Percentiles rank a stretch among this genome's conserved stretches.
These are phyloP conservation scores for Laguncularia racemosa DNA, from an alignment of 345 rosid genomes.

Conservation along the genomic window DNA sequence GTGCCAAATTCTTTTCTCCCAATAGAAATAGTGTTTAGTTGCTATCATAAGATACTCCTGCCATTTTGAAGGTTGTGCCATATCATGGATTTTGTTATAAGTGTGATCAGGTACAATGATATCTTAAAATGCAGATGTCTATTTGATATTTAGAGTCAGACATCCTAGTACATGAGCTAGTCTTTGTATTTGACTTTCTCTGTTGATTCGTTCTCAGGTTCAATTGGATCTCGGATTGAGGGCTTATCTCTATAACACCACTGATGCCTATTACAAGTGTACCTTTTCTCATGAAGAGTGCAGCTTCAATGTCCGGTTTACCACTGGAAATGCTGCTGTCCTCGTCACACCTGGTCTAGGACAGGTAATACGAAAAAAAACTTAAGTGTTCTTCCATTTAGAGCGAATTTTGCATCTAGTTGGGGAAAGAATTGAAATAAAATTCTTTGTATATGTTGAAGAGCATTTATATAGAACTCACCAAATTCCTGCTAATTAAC, in stretches of 20 bases:
- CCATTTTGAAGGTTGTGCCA: too few relatives aligned
- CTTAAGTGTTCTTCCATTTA: neutral
- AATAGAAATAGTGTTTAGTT: too few relatives aligned
- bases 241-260: slow-evolving; percentile 63
- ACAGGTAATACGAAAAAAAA: slow-evolving; percentile 32
- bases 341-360: slow-evolving; percentile 61
- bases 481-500: too few relatives aligned
- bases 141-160: neutral
- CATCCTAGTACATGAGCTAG: neutral
- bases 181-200: slow-evolving; percentile 4
- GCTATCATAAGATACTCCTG: too few relatives aligned
- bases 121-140: neutral
- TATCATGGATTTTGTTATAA: too few relatives aligned
- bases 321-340: slow-evolving; percentile 50
- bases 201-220: slow-evolving; percentile 45
- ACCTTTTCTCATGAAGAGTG: slow-evolving; percentile 48
- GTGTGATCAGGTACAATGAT: neutral
- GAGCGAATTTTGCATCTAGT: too few relatives aligned
- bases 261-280: slow-evolving; percentile 72
- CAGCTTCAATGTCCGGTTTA: slow-evolving; percentile 50
- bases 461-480: too few relatives aligned
- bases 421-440: too few relatives aligned
- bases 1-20: too few relatives aligned
- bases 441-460: too few relatives aligned
- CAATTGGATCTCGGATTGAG: slow-evolving; percentile 43